Percentiles rank a stretch among this genome's conserved stretches.
phyloP scores from a whole-genome alignment of 1,284 basidiomycete genomes.

The Moesziomyces sp. region DNA sequence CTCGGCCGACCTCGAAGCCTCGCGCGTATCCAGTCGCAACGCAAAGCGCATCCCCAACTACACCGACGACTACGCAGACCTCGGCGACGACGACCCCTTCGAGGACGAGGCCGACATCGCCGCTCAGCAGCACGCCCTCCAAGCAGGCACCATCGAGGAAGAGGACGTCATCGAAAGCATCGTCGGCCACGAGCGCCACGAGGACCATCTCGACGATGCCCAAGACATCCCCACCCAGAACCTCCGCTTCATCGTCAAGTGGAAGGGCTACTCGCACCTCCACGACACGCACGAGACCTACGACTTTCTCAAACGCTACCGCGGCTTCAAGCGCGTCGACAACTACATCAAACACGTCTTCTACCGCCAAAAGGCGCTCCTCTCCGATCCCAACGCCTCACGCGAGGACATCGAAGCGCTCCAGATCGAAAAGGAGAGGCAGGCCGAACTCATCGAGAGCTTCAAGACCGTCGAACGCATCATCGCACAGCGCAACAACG shows the following conservation, averaged over 20 bases:
- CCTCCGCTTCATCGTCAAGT: slow-evolving; percentile 70
- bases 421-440: slow-evolving; percentile 85
- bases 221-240: slow-evolving; percentile 68
- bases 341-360: slow-evolving; percentile 92
- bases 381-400: slow-evolving; percentile 77
- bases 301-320: slow-evolving; percentile 86
- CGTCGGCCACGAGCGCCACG: slow-evolving; percentile 68
- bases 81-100: slow-evolving; percentile 64
- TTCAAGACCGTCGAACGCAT: slow-evolving; percentile 94
- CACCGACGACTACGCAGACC: slow-evolving; percentile 65
- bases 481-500: slow-evolving; percentile 80
- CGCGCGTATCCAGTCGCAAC: slow-evolving; percentile 59
- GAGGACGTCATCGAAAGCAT: slow-evolving; percentile 70
- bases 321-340: slow-evolving; percentile 94
- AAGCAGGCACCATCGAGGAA: slow-evolving; percentile 40
- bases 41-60: slow-evolving; percentile 64
- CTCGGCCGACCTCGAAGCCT: slow-evolving; percentile 49
- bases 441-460: slow-evolving; percentile 87
- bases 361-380: slow-evolving; percentile 78
- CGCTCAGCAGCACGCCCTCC: slow-evolving; percentile 28
- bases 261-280: slow-evolving; percentile 70
- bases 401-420: slow-evolving; percentile 87
- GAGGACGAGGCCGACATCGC: slow-evolving; percentile 59
- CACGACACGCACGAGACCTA: slow-evolving; percentile 95
- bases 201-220: slow-evolving; percentile 60